phyloP scores from a whole-genome alignment of 2,329 filamentous ascomycete species.

The Emmonsiellopsis sp. region DNA sequence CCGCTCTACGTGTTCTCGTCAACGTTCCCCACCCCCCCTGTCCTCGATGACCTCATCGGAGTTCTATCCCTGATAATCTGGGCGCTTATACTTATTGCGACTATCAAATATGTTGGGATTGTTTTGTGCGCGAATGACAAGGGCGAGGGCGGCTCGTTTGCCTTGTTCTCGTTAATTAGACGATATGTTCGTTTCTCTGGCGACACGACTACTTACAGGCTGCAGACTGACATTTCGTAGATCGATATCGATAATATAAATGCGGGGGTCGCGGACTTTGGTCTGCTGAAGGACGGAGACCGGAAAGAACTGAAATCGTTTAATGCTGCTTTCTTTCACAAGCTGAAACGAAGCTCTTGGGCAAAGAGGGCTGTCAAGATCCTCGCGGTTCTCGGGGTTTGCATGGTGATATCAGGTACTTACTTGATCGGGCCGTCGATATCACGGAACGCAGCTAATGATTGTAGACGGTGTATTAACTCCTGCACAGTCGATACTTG shows the following conservation, averaged over 20 bases:
- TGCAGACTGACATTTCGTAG: conserved; percentile 19
- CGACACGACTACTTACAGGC: neutral
- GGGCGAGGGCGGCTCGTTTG: conserved; percentile 51
- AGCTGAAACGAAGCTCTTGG: conserved; percentile 39
- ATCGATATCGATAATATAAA: conserved; percentile 46
- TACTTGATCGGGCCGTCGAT: neutral
- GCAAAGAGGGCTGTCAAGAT: conserved; percentile 40
- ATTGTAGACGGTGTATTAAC: conserved; percentile 45
- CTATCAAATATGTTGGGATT: conserved; percentile 48
- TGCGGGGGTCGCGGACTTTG: conserved; percentile 32
- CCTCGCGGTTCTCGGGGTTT: conserved; percentile 37
- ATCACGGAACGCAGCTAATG: neutral
- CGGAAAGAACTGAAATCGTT: conserved; percentile 35
- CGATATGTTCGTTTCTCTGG: conserved; percentile 34
- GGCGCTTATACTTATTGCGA: conserved; percentile 49
- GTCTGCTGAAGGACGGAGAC: conserved; percentile 40
- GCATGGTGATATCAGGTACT: conserved; percentile 42
- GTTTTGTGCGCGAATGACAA: conserved; percentile 48
- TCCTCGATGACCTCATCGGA: conserved; percentile 42
- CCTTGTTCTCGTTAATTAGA: conserved; percentile 44
- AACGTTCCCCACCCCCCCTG: conserved; percentile 40
- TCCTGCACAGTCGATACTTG: conserved; percentile 49
- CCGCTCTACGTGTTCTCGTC: conserved; percentile 51
- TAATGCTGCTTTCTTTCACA: conserved; percentile 35
- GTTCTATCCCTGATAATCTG: conserved; percentile 48